These are phyloP conservation scores for Fusarium concolor DNA, from an alignment of 2,329 filamentous ascomycete species.

Conservation along the genomic window DNA sequence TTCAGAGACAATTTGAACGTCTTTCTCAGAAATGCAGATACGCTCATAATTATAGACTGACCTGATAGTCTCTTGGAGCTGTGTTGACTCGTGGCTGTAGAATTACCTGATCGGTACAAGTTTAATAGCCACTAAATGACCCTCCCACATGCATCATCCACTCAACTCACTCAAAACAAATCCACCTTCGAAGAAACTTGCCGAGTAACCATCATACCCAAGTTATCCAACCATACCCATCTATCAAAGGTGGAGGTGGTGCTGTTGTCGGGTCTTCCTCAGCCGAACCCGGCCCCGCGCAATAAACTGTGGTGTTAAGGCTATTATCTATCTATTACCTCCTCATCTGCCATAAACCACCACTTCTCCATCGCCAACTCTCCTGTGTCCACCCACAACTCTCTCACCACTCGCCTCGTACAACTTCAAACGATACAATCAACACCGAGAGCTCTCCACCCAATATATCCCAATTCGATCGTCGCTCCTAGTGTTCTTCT, in stretches of 20 bases:
- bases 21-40: slow-evolving; percentile 27
- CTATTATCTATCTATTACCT: slow-evolving; percentile 13
- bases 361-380: slow-evolving; percentile 1
- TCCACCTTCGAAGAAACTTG: slow-evolving; percentile 13
- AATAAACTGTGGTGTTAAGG: slow-evolving; percentile 18
- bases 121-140: slow-evolving; percentile 25
- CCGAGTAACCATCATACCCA: background rate
- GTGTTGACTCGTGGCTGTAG: slow-evolving; percentile 20
- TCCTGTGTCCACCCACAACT: background rate
- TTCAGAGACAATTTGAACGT: slow-evolving; percentile 17
- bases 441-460: slow-evolving; percentile 4
- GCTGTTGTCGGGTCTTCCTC: slow-evolving; percentile 4
- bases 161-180: slow-evolving; percentile 22
- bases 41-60: slow-evolving; percentile 15
- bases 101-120: slow-evolving; percentile 31
- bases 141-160: slow-evolving; percentile 14
- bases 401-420: background rate
- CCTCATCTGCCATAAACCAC: slow-evolving; percentile 12
- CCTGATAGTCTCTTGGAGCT: slow-evolving; percentile 1
- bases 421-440: slow-evolving; percentile 6
- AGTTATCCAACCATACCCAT: slow-evolving; percentile 7
- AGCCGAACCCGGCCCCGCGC: slow-evolving; percentile 42
- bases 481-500: slow-evolving; percentile 29
- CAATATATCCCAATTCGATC: slow-evolving; percentile 21
- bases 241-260: slow-evolving; percentile 11